Evolutionary conservation across 495 filamentous ascomycete genomes (phyloP), one percentile per base, ranked within the genome.

Genomic region (Evernia prunastri): DNA sequence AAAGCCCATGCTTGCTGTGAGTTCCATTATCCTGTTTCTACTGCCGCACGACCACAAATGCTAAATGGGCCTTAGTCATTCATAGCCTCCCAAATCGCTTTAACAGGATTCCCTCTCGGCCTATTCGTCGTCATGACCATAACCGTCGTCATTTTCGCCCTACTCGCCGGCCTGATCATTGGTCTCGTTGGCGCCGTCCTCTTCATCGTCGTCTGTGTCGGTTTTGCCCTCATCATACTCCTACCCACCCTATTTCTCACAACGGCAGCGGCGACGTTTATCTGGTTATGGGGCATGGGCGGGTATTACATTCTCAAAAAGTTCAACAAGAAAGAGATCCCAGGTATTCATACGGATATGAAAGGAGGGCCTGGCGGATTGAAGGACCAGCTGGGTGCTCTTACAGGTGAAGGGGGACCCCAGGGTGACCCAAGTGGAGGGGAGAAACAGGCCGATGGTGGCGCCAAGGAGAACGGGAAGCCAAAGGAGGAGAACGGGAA

Each of bases 241-340:
- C 73, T 87, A 8, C 87, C 86, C 0, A 82, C 82, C 11, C 69
- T 91, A 37, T 82, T 86, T 74, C 61, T 86, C 36, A 87, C 84
- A 7, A 80, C 77, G 23, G 71, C 77, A 61, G 68, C 81, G 33
- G 86, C 80, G 13, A 72, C 82, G 2, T 79, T 83, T 59, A 65
- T 87, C 61, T 91, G 87, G 85, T 73, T 83, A 4, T 88, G 84
- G 82, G 85, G 76, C 13, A 74, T 86, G 27, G 81, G 75, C 58
- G 78, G 75, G 36, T 89, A 83, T 65, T 72, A 84, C 66, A 73
- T 82, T 49, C 71, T 81, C 39, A 82, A 81, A 64, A 83, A 79
- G 77, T 72, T 79, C 60, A 71, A 71, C 49, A 36, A 71, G 59
- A 71, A 71, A 42, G 65, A 69, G 25, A 71, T 71, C 20, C 69